A percentile compares a stretch with the other conserved stretches of the same genome.
phyloP scores from a whole-genome alignment of 1,284 basidiomycete genomes.

The Phaffia rhodozyma region DNA sequence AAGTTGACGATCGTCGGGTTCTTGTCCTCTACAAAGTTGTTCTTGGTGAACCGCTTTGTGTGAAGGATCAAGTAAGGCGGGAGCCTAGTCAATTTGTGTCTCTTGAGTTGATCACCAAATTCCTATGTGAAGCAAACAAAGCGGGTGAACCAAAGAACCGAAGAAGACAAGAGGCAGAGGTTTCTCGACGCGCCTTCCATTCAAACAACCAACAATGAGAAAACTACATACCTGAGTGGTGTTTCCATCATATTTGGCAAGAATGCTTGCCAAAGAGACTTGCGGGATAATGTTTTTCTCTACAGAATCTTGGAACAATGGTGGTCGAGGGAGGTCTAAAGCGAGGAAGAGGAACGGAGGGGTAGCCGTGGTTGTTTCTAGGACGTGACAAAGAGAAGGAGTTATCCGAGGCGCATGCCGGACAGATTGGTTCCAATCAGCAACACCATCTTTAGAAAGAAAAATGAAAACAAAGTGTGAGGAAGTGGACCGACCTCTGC shows the following conservation, averaged over 20 bases:
- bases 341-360: slow-evolving; percentile 93
- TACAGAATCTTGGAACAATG: slow-evolving; percentile 85
- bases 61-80: slow-evolving; percentile 90
- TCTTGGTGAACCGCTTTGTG: slow-evolving; percentile 97
- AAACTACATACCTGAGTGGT: slow-evolving; percentile 57
- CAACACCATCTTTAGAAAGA: slow-evolving; percentile 16
- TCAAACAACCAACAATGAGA: slow-evolving; percentile 4
- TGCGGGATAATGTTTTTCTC: slow-evolving; percentile 99
- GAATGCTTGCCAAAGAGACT: slow-evolving; percentile 75
- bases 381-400: slow-evolving; percentile 18
- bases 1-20: slow-evolving; percentile 99
- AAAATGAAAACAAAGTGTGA: background rate
- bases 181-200: slow-evolving; percentile 2
- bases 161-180: background rate
- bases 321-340: slow-evolving; percentile 88
- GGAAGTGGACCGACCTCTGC: slow-evolving; percentile 51
- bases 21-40: slow-evolving; percentile 94
- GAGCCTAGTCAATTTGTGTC: slow-evolving; percentile 76
- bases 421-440: slow-evolving; percentile 18
- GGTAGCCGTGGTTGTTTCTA: slow-evolving; percentile 71
- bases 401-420: slow-evolving; percentile 10
- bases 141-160: background rate
- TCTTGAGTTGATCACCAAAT: slow-evolving; percentile 67
- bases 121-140: slow-evolving; percentile 43
- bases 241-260: slow-evolving; percentile 91